Base-by-base conservation (phyloP, 2,329 filamentous ascomycete species). In the Cordyceps cicadae region DNA sequence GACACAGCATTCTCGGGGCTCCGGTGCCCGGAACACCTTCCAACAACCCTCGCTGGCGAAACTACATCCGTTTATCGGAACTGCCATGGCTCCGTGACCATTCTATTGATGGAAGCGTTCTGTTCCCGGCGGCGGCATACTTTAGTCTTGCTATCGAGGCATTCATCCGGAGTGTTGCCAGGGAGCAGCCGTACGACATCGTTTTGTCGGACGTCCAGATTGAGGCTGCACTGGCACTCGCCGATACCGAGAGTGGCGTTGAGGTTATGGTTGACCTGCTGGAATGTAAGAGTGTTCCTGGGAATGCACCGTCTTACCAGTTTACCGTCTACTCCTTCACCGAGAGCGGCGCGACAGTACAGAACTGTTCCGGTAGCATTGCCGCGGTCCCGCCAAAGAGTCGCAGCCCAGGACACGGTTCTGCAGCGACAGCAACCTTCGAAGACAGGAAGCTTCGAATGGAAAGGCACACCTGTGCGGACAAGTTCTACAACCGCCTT, bases 81-180 rank as follows among this genome's bases (percentile, higher is more conserved):
- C 61, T 71, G 0, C 68, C 70, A 1, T 76, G 74, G 74, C 57
- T 76, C 7, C 61, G 61, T 2, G 71, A 73, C 41, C 74, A 76
- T 57, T 59, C 62, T 5, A 65, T 74, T 11, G 63, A 68, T 24
- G 64, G 64, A 0, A 61, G 66, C 12, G 60, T 70, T 11, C 64
- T 75, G 0, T 74, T 72, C 59, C 72, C 73, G 2, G 68, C 60
- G 11, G 69, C 72, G 1, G 72, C 67, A 8, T 74, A 72, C 54
- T 62, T 74, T 11, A 61, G 67, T 21, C 70, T 72, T 64, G 70
- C 68, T 3, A 68, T 71, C 4, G 70, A 72, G 60, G 70, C 69
- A 9, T 63, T 61, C 2, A 46, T 64, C 11, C 64, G 64, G 64
- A 63, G 26, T 62, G 65, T 6, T 57, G 54, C 19, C 14, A 8